Base-by-base conservation (phyloP, 768 basidiomycete genomes). In the Lactarius sp. region DNA sequence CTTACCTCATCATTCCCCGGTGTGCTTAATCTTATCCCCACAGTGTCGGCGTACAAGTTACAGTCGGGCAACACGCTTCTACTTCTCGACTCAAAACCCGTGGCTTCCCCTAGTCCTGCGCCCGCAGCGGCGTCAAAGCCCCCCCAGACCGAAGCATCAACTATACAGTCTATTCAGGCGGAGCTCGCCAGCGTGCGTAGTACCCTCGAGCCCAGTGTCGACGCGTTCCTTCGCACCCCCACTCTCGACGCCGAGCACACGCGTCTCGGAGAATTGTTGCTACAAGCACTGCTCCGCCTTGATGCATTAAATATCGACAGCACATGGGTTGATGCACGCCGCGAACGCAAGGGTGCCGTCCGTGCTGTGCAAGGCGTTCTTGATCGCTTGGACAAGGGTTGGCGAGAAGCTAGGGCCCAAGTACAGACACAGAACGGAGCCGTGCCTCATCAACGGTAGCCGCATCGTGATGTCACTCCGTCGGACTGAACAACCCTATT, bases 251-350 rank as follows among this genome's bases (percentile, higher is more conserved):
- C 71, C 13, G 80, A 82, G 59, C 83, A 85, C 66, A 75, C 76
- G 13, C 75, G 90, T 18, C 76, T 98, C 56, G 85, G 83, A 31
- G 96, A 98, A 75, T 75, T 92, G 60, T 80, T 98, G 31, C 80
- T 97, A 31, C 94, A 97, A 72, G 81, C 85, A n/a, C 78, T 98
- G 33, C 81, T 98, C 20, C 84, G 90, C 55, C 77, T 98, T 39
- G 96, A 98, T 70, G 90, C 88, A 55, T 80, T 97, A 69, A 76
- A 78, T 46, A 80, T 92, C 20, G 88, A 92, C 51, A 77, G 78
- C 42, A 81, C 84, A 55, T 97, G 93, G 90, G 80, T 82, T 9
- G 80, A 85, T 5, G 94, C 94, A 14, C 81, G 95, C 70, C 78
- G 77, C 67, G 84, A 89, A 72, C 80, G 95, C 65, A 97, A 96